Evolutionary conservation across 495 filamentous ascomycete genomes (phyloP).

Genomic region (Xylaria flabelliformis): DNA sequence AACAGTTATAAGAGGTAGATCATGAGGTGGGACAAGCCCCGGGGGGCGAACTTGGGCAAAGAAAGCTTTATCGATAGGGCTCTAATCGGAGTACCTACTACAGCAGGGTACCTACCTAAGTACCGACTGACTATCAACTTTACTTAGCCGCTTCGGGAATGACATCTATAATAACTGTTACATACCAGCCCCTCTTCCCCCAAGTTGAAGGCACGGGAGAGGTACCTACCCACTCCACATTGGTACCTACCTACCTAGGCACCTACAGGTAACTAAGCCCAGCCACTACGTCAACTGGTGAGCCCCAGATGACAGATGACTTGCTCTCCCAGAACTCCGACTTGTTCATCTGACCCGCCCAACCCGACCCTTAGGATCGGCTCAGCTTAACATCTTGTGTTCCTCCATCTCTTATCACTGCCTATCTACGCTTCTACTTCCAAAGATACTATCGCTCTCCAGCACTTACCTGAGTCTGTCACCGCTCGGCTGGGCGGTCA

Average conservation of each 20-base stretch:
- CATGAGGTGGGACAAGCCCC: not conserved
- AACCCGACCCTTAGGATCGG: not conserved
- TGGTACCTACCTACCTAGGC: too few relatives aligned
- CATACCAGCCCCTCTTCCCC: too few relatives aligned
- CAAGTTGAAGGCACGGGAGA: not conserved
- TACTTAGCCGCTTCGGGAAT: not conserved
- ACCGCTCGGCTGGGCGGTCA: slow-evolving; percentile 12
- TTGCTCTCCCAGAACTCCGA: slow-evolving; percentile 3
- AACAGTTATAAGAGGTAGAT: not conserved
- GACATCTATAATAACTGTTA: not conserved
- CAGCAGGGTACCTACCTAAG: not conserved
- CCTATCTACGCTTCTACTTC: not conserved
- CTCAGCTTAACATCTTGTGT: not conserved
- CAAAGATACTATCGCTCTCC: not conserved
- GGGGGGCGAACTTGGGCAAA: slow-evolving; percentile 9
- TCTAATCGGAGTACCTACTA: not conserved
- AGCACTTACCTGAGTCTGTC: not conserved
- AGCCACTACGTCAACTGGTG: slow-evolving; percentile 21
- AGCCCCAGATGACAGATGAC: slow-evolving; percentile 18
- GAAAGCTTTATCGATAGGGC: slow-evolving; percentile 18
- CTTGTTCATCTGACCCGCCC: not conserved
- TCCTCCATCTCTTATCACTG: not conserved
- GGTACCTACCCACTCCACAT: not conserved
- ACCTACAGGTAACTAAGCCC: not conserved
- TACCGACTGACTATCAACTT: not conserved